Evolutionary conservation across 179 eudicot species (phyloP).

Genomic region (Camellia oleifera): DNA sequence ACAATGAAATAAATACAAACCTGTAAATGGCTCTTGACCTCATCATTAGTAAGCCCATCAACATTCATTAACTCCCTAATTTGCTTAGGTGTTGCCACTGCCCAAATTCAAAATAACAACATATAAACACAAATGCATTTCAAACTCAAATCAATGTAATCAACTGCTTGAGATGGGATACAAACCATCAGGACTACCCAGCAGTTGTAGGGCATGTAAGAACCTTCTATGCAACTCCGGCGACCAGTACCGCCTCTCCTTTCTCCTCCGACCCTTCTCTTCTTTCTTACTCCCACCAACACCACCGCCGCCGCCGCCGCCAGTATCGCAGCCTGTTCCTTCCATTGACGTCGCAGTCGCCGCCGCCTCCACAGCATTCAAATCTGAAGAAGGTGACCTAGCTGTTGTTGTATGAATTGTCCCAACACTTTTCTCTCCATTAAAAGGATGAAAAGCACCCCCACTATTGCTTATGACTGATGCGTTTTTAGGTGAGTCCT

Average conservation of each 20-base stretch:
- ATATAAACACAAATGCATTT: neutral
- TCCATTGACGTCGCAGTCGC: slow-evolving; percentile 41
- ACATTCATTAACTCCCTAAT: slow-evolving; percentile 67
- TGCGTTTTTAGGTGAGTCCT: slow-evolving; percentile 51
- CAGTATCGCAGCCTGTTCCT: slow-evolving; percentile 30
- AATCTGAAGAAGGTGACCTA: slow-evolving; percentile 24
- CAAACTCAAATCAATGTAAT: neutral
- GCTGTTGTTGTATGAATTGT: neutral
- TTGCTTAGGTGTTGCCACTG: slow-evolving; percentile 75
- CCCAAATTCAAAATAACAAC: slow-evolving; percentile 4
- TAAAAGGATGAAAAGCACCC: slow-evolving; percentile 85
- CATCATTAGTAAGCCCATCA: slow-evolving; percentile 71
- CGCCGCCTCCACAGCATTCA: slow-evolving; percentile 19
- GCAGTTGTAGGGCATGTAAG: slow-evolving; percentile 80
- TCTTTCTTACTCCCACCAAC: slow-evolving; percentile 37
- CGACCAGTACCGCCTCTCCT: slow-evolving; percentile 87
- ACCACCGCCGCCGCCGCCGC: slow-evolving; percentile 5
- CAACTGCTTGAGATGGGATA: neutral
- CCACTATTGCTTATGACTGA: slow-evolving; percentile 32
- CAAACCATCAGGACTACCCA: slow-evolving; percentile 91
- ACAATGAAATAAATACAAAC: slow-evolving; percentile 18
- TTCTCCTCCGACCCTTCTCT: slow-evolving; percentile 45
- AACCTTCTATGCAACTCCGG: slow-evolving; percentile 83
- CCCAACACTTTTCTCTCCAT: slow-evolving; percentile 38
- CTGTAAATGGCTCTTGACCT: slow-evolving; percentile 72